These are phyloP conservation scores for Neonectria ditissima DNA, from an alignment of 2,329 filamentous ascomycete genomes.

Conservation along the genomic window DNA sequence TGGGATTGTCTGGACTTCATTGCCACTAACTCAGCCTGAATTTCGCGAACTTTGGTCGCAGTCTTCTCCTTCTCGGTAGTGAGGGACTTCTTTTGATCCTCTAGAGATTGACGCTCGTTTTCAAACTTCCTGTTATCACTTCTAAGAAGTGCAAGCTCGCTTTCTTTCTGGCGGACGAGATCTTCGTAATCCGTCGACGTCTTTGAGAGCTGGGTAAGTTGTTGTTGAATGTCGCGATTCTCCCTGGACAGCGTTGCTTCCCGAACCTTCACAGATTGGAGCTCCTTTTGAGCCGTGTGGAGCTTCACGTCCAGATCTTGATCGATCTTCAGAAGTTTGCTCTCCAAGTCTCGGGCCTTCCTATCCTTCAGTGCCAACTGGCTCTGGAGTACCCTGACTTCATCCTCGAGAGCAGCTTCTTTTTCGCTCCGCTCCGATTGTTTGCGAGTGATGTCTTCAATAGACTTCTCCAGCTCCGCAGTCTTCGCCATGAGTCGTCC, in stretches of 20 bases:
- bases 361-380: conserved; percentile 90
- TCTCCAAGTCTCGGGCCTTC: conserved; percentile 88
- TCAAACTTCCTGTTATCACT: conserved; percentile 87
- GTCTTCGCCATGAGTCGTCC: conserved; percentile 76
- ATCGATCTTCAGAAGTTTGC: conserved; percentile 84
- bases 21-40: conserved; percentile 88
- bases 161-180: conserved; percentile 91
- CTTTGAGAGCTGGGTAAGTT: conserved; percentile 86
- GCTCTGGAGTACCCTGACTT: conserved; percentile 91
- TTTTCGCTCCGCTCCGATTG: conserved; percentile 81
- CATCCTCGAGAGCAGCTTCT: conserved; percentile 81
- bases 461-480: conserved; percentile 74
- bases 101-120: conserved; percentile 80
- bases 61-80: conserved; percentile 83
- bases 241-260: conserved; percentile 83
- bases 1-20: conserved; percentile 87
- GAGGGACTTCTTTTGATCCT: conserved; percentile 80
- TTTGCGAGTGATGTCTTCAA: conserved; percentile 76
- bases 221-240: conserved; percentile 84
- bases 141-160: conserved; percentile 86
- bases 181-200: conserved; percentile 97
- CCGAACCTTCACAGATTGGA: conserved; percentile 78
- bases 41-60: conserved; percentile 79
- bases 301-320: conserved; percentile 92
- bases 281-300: conserved; percentile 80